Percentiles rank a stretch among this genome's conserved stretches.
These are phyloP conservation scores for Aureobasidium sp. DNA, from an alignment of 2,329 filamentous ascomycete genomes.

Conservation along the genomic window DNA sequence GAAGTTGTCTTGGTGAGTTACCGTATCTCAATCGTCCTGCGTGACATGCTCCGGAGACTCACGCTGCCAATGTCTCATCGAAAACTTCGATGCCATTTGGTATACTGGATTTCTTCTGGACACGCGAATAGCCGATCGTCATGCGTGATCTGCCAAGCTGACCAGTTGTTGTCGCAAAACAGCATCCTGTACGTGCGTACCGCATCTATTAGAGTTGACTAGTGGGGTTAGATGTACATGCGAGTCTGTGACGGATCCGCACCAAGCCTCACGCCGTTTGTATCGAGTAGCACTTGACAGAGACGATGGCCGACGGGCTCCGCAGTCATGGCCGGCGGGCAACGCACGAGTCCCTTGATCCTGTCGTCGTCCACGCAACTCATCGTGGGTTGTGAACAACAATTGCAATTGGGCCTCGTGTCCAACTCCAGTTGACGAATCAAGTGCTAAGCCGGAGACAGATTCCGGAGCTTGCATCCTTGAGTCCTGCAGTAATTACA, in stretches of 20 bases:
- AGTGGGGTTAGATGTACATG: conserved; percentile 7
- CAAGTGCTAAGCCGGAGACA: background rate
- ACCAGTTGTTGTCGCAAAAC: background rate
- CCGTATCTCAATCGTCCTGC: background rate
- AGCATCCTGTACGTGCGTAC: conserved; percentile 2
- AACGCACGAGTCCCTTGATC: background rate
- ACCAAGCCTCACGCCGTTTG: conserved; percentile 11
- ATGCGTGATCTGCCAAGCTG: background rate
- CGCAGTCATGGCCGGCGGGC: background rate
- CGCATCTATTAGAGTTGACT: conserved; percentile 1
- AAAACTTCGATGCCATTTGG: background rate
- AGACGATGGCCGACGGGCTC: background rate
- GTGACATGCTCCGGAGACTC: too few relatives aligned
- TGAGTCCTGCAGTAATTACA: background rate
- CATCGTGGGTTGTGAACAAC: background rate
- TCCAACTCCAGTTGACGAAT: background rate
- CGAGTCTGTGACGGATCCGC: conserved; percentile 2
- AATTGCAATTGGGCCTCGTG: background rate
- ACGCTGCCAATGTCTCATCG: background rate
- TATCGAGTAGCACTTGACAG: conserved; percentile 3
- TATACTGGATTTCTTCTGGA: background rate
- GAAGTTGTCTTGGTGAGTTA: background rate
- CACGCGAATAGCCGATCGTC: background rate
- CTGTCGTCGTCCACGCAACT: background rate
- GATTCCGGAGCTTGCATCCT: background rate